Base-by-base conservation (phyloP, 2,329 filamentous ascomycete species). In the Onygenales sp. region DNA sequence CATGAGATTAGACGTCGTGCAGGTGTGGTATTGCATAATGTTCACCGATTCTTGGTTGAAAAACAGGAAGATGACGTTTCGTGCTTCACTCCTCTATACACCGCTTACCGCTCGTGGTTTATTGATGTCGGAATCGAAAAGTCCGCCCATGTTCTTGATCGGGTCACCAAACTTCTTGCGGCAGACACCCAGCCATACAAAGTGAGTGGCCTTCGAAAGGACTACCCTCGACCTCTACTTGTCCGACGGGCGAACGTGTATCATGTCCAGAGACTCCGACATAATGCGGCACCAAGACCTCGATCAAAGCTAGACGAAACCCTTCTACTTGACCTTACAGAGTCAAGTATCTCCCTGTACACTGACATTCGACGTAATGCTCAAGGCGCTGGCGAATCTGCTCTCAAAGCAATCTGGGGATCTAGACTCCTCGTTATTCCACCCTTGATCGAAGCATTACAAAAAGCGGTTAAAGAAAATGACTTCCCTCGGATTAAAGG, bases 111-210 rank as follows among this genome's bases (percentile, higher is more conserved):
- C 43, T 93, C 88, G 7, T 98, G 91, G 90, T 97, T 98, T 63
- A 90, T 95, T 1, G 93, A 98, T 63, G 91, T 98, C 42, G 93
- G 94, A 14, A 94, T 96, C 56, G 93, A 98, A 71, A 81, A 92
- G 55, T 96, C 92, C 14, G 92, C 93, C 0, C 93, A 96, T 67
- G 88, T 94, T 2, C 76, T 97, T 8, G 93, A 98, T 67, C 81
- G 93, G 17, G 85, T 97, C 11, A 82, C 87, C 4, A 82, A 90
- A 51, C 79, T 98, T 1, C 86, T 96, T 65, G 84, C 85, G 62
- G 85, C 88, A 5, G 93, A 98, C 63, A 86, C 91, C 56, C 83
- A 88, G 27, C 87, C 92, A 0, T 98, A 96, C 76, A 96, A 95
- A 70, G 88, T 96, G 65, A 95, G 87, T 59, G 93, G 93, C 4